Conservation (phyloP, 371 early-diverging fungal species). For the Rhizopus sp. region DNA sequence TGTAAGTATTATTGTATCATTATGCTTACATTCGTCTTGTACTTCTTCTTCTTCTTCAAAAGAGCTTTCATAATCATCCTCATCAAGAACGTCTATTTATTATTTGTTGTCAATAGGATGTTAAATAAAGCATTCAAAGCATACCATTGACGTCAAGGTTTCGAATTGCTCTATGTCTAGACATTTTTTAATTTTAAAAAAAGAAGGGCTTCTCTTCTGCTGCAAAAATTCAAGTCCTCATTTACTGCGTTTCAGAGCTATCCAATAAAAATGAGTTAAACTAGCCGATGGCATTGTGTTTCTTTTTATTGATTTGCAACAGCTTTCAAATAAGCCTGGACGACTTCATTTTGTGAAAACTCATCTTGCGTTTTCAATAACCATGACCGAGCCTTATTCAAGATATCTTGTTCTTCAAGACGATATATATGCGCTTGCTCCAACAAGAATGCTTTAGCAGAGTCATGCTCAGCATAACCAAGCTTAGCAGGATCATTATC, state of each 20-base stretch:
- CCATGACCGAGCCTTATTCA: background rate
- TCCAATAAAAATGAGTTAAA: no score
- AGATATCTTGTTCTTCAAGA: constrained; percentile 6
- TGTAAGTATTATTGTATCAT: background rate
- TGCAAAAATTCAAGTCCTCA: no score
- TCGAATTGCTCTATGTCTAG: constrained; percentile 73
- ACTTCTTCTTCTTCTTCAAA: constrained; percentile 51
- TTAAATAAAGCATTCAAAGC: background rate
- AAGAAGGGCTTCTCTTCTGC: background rate
- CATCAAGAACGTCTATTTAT: constrained; percentile 61
- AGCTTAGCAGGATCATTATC: background rate
- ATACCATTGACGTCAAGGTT: constrained; percentile 73
- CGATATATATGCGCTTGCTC: constrained; percentile 13
- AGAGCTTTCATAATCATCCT: constrained; percentile 61
- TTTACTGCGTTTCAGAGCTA: no score
- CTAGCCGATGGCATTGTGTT: no score
- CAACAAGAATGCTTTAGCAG: background rate
- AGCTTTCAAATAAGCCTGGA: background rate
- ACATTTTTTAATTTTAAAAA: constrained; percentile 48
- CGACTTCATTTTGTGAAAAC: background rate
- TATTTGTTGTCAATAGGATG: background rate
- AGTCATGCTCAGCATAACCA: background rate
- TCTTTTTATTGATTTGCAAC: no score
- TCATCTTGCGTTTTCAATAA: background rate
- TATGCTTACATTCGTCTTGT: background rate